Percentiles rank a stretch among this genome's conserved stretches.
phyloP scores from a whole-genome alignment of 805 yeast genomes.

The Candida insectalens region DNA sequence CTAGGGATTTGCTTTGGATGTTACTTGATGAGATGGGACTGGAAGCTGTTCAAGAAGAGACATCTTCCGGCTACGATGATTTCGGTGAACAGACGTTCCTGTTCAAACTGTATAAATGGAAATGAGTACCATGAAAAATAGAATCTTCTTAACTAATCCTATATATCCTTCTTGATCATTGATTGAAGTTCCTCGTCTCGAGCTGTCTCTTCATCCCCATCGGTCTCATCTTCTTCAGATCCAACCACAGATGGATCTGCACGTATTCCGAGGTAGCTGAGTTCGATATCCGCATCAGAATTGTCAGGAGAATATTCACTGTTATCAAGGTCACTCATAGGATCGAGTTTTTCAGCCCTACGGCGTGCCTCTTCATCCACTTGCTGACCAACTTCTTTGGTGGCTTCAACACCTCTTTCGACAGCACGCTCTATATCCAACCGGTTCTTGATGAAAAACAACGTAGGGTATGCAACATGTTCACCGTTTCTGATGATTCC shows the following conservation, averaged over 20 bases:
- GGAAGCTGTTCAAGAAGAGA: slow-evolving; percentile 25
- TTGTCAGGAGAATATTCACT: slow-evolving; percentile 3
- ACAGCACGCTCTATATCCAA: slow-evolving; percentile 57
- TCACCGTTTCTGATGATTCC: slow-evolving; percentile 55
- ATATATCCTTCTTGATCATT: not conserved
- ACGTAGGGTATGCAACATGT: slow-evolving; percentile 53
- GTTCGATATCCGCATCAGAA: not conserved
- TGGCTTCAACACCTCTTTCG: slow-evolving; percentile 34
- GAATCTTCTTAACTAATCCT: not conserved
- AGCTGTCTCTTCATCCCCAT: slow-evolving; percentile 1
- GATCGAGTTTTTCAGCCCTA: too few species aligned
- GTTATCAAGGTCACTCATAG: slow-evolving; percentile 6
- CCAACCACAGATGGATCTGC: slow-evolving; percentile 4
- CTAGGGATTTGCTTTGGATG: slow-evolving; percentile 52
- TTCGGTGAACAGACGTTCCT: slow-evolving; percentile 65
- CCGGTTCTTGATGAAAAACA: slow-evolving; percentile 56
- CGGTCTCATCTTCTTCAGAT: slow-evolving; percentile 5
- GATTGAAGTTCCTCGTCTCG: not conserved
- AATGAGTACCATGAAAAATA: not conserved
- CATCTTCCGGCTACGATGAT: slow-evolving; percentile 71
- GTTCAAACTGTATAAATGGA: slow-evolving; percentile 29
- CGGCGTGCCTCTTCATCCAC: not conserved
- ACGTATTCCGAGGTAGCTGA: slow-evolving; percentile 7
- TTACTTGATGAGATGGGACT: slow-evolving; percentile 32
- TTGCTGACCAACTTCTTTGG: not conserved